Evolutionary conservation across 2,329 filamentous ascomycete species (phyloP).

Genomic region (Cladophialophora bantiana): DNA sequence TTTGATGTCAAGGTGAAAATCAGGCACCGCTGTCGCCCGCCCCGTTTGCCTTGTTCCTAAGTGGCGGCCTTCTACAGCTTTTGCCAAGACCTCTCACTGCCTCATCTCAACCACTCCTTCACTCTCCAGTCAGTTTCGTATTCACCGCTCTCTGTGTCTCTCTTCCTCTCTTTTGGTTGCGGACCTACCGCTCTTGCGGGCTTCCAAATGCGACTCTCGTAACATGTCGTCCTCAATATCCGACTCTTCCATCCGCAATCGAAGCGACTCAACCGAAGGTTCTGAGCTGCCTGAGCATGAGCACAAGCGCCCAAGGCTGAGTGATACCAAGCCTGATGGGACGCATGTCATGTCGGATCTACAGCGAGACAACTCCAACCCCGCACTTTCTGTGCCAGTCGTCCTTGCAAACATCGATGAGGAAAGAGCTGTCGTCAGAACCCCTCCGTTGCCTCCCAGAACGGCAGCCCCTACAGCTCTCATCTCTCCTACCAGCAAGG

Average conservation of each 20-base stretch:
- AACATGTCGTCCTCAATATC: constrained; percentile 38
- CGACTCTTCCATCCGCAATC: constrained; percentile 38
- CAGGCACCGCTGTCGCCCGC: constrained; percentile 12
- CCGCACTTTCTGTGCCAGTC: constrained; percentile 32
- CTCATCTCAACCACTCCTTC: constrained; percentile 27
- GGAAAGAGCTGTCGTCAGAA: constrained; percentile 27
- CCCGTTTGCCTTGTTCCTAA: constrained; percentile 30
- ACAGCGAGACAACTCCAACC: constrained; percentile 21
- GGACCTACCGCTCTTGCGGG: constrained; percentile 16
- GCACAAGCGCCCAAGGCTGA: constrained; percentile 41
- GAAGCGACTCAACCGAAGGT: constrained; percentile 38
- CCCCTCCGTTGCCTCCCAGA: constrained; percentile 34
- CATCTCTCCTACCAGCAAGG: constrained; percentile 51
- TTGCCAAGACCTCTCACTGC: constrained; percentile 36
- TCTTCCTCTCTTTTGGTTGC: constrained; percentile 6
- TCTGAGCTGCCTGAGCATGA: constrained; percentile 40
- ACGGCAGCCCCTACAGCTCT: constrained; percentile 40
- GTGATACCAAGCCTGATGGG: constrained; percentile 36
- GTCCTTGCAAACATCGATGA: constrained; percentile 33
- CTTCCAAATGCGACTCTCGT: constrained; percentile 32
- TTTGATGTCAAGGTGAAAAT: neutral
- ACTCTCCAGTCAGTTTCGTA: constrained; percentile 15
- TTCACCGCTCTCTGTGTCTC: constrained; percentile 8
- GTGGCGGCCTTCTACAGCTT: constrained; percentile 29
- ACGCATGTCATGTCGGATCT: constrained; percentile 35